Base-by-base conservation (phyloP, 345 rosid species). In the Moringa oleifera region DNA sequence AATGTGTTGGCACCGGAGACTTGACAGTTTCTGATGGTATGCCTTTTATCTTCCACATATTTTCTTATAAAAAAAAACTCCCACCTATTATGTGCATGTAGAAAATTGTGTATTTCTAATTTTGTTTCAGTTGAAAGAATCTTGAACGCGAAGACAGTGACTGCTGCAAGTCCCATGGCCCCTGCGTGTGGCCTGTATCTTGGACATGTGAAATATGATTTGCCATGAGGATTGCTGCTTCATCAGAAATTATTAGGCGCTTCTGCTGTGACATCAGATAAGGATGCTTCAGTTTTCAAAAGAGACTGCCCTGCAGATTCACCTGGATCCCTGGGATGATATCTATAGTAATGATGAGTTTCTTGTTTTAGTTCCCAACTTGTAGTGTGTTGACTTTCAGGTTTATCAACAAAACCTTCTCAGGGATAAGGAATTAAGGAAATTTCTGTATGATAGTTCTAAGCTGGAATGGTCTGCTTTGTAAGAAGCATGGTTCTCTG, bases 121-220 rank as follows among this genome's bases (percentile, higher is more conserved):
- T 68, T 37, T 46, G 47, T 72, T 62, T 57, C 88, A 93, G 97
- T 83, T 65, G 77, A 72, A 82, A 60, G 75, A 65, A 90, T 93
- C 65, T 68, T 90, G 78, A 52, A 83, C 33, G 97, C 94, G 1
- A 90, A 82, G 78, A 68, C 83, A 7, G 89, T 88, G 69, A 57
- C 71, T 53, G 88, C 86, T 52, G 72, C 94, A 60, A 85, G 83
- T 73, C 91, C 91, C 18, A 86, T 93, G 98, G 95, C 97, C 50
- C 97, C 97, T 20, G 95, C 91, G 4, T 65, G 75, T 56, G 95
- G 96, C 68, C 86, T 92, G 53, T 89, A 89, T 73, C 95, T 89
- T 20, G 96, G 82, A 31, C 83, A 72, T 47, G 98, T 92, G 66
- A 89, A 81, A 69, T 89, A 86, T 66, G 91, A 91, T 59, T 73